A percentile compares a stretch with the other conserved stretches of the same genome.
Conservation (phyloP, 2,329 filamentous ascomycete species). For the Exophiala dermatitidis region DNA sequence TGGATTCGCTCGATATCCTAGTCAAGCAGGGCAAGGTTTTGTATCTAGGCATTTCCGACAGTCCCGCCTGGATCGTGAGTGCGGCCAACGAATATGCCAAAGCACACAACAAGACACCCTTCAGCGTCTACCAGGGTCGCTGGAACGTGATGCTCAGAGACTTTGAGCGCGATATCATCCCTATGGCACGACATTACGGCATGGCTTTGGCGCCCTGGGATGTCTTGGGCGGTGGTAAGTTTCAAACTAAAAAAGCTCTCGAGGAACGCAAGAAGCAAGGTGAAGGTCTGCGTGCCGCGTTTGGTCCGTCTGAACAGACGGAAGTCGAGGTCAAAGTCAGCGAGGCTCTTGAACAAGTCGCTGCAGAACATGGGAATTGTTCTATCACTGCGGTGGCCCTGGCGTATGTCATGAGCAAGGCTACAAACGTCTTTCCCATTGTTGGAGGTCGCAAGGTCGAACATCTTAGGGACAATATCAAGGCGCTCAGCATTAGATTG, state of each 20-base stretch:
- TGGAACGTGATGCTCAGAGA: conserved; percentile 58
- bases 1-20: conserved; percentile 59
- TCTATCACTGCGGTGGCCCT: conserved; percentile 34
- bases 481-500: conserved; percentile 46
- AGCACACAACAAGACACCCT: conserved; percentile 59
- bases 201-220: conserved; percentile 55
- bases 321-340: conserved; percentile 18
- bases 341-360: conserved; percentile 19
- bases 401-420: conserved; percentile 47
- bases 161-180: conserved; percentile 60
- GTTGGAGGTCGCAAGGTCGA: conserved; percentile 48
- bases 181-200: conserved; percentile 56
- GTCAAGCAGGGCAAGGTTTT: conserved; percentile 56
- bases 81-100: conserved; percentile 53
- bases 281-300: conserved; percentile 31
- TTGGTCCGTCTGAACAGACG: neutral
- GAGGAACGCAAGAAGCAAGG: conserved; percentile 29
- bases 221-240: conserved; percentile 45
- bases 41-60: conserved; percentile 49
- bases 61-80: conserved; percentile 32
- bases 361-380: conserved; percentile 21
- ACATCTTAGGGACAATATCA: conserved; percentile 51
- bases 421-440: conserved; percentile 48
- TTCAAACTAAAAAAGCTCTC: conserved; percentile 38
- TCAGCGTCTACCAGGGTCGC: conserved; percentile 60